Conservation (phyloP, 768 basidiomycete species). For the Auricularia heimuer region DNA sequence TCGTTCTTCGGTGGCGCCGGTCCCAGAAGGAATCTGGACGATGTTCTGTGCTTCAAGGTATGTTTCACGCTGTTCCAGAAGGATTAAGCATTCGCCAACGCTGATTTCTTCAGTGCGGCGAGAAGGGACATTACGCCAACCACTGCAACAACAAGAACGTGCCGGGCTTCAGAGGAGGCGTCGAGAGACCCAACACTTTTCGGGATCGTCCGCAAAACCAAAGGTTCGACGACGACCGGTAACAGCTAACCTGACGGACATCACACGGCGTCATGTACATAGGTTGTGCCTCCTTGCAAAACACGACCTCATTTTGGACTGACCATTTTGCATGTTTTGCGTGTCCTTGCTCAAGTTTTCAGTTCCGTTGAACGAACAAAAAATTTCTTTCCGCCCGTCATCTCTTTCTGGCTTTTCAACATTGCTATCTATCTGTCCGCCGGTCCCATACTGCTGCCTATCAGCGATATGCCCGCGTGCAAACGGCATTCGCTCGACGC, state of each 20-base stretch:
- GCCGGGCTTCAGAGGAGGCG: background rate
- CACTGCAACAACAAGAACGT: constrained; percentile 65
- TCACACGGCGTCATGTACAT: background rate
- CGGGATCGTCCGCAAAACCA: background rate
- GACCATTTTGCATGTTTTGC: background rate
- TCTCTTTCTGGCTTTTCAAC: too few relatives aligned
- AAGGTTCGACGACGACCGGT: background rate
- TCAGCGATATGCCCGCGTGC: too few relatives aligned
- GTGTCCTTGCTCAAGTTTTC: background rate
- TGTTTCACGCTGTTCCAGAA: constrained; percentile 10
- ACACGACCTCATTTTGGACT: background rate
- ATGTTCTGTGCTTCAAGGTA: constrained; percentile 84
- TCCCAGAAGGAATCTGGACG: constrained; percentile 64
- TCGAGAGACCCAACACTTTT: background rate
- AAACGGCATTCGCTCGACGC: too few relatives aligned
- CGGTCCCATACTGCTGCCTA: too few relatives aligned
- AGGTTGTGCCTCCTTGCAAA: background rate
- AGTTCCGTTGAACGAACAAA: too few relatives aligned
- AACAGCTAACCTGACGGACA: background rate
- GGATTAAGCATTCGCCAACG: background rate
- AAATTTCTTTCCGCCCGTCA: too few relatives aligned
- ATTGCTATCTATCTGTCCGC: too few relatives aligned
- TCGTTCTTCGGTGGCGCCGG: constrained; percentile 22
- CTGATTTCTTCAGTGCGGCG: constrained; percentile 54
- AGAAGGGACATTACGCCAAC: constrained; percentile 93